Percentiles rank a stretch among this genome's conserved stretches.
Conservation (phyloP, 805 yeast species). For the Yamadazyma kitorensis region DNA sequence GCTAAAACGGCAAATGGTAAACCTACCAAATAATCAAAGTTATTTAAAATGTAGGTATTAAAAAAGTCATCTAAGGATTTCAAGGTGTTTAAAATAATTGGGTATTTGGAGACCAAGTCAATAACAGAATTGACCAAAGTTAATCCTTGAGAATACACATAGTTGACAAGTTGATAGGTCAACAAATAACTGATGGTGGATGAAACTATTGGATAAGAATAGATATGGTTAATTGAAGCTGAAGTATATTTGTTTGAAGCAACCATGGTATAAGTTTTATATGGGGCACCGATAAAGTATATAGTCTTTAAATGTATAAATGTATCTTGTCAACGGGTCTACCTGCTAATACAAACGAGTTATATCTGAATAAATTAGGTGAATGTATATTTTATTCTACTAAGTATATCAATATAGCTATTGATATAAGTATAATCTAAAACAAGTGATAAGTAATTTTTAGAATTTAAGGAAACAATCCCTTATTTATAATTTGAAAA, state of each 20-base stretch:
- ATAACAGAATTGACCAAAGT: constrained; percentile 21
- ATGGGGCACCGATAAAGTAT: too few species aligned
- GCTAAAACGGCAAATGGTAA: constrained; percentile 6
- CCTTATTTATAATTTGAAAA: too few species aligned
- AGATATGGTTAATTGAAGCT: constrained; percentile 30
- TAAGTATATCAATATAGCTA: too few species aligned
- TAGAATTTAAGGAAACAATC: too few species aligned
- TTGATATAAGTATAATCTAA: too few species aligned
- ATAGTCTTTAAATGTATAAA: too few species aligned
- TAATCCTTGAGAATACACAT: constrained; percentile 21
- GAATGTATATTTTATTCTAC: too few species aligned
- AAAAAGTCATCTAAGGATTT: constrained; percentile 21
- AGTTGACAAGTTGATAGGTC: constrained; percentile 23
- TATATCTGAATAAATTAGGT: too few species aligned
- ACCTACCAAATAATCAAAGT: constrained; percentile 17
- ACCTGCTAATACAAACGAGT: too few species aligned
- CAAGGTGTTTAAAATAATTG: constrained; percentile 16
- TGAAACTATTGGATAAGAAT: constrained; percentile 29
- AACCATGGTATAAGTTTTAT: constrained; percentile 1
- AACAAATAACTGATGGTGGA: constrained; percentile 20
- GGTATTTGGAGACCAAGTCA: constrained; percentile 20
- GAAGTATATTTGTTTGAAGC: constrained; percentile 24
- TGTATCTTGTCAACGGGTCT: too few species aligned
- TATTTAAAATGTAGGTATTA: constrained; percentile 21
- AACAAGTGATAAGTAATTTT: too few species aligned